A percentile compares a stretch with the other conserved stretches of the same genome.
phyloP scores from a whole-genome alignment of 805 yeast species.

The Barnettozyma vustinii region DNA sequence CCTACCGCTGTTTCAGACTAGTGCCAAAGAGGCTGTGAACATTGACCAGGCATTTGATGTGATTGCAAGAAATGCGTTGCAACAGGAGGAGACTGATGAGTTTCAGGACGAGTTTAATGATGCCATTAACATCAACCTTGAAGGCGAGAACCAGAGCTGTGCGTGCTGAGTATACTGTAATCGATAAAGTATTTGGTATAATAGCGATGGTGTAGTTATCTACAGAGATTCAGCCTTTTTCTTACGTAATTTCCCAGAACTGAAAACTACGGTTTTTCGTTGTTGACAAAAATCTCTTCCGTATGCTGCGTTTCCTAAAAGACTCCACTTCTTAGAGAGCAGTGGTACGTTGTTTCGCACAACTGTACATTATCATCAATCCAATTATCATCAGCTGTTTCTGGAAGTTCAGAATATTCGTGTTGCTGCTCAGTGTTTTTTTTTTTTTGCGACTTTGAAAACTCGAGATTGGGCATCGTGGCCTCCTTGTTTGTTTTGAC shows the following conservation, averaged over 20 bases:
- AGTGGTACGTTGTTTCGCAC: background rate
- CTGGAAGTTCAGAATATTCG: background rate
- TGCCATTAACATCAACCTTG: constrained; percentile 92
- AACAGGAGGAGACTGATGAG: constrained; percentile 89
- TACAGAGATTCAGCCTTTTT: background rate
- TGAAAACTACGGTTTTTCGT: background rate
- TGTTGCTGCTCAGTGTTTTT: background rate
- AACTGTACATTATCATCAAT: background rate
- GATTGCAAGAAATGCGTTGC: constrained; percentile 90
- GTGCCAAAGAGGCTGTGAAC: constrained; percentile 94
- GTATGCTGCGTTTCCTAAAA: no score
- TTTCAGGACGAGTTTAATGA: constrained; percentile 92
- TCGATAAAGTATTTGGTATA: no score
- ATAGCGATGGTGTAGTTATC: background rate
- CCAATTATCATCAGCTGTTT: background rate
- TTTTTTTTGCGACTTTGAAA: background rate
- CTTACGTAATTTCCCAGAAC: background rate
- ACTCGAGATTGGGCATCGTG: background rate
- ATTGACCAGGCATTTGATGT: constrained; percentile 96
- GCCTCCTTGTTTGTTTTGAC: background rate
- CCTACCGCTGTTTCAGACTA: constrained; percentile 91
- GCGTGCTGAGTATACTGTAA: constrained; percentile 14
- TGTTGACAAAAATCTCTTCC: background rate
- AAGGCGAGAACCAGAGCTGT: constrained; percentile 48
- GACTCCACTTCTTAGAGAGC: background rate